Evolutionary conservation across 148 eudicot species (phyloP), one percentile per base, ranked within the genome.

Genomic region (Spergularia marina): DNA sequence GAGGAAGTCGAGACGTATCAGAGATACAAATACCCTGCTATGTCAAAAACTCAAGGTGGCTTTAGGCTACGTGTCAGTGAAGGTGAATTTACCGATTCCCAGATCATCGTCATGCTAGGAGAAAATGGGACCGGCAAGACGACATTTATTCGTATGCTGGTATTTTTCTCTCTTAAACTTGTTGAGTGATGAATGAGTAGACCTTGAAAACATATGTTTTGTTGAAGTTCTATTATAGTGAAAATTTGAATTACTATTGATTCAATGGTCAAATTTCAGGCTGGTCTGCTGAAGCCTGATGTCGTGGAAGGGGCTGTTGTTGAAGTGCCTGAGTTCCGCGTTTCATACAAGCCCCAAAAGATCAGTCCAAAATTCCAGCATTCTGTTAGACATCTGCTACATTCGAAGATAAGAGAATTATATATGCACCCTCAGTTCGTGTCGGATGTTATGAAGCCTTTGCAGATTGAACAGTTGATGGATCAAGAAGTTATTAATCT

Each of bases 121-220:
- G 98, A 94, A 88, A 94, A 94, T 82, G 98, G 97, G 76, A 94
- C 96, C 0, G 97, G 98, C 68, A 94, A 94, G 88, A 94, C 98
- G 4, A 91, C 98, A 61, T 91, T 94, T 76, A 91, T 91, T 47
- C 87, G 97, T 65, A 89, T 94, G 93, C 96, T 91, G 97, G 98
- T 94, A 90, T 53, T 53, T 65, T 34, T 36, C 62, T 77, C 65
- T 62, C 59, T 36, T 64, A n/a, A n/a, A 13, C 25, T 20, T 23
- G 20, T 20, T 65, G 56, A 72, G n/a, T 17, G 18, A 12, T 71
- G 41, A 61, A 53, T 77, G 68, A 61, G 2, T 30, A 34, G 30
- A 12, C 10, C 44, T 20, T 4, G 34, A 40, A 40, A 10, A 40
- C 51, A 41, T 53, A 8, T 30, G 36, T 30, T 30, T 39, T 58